These are phyloP conservation scores for Syncephalis plumigaleata DNA, from an alignment of 371 early-diverging fungal species.

Conservation along the genomic window DNA sequence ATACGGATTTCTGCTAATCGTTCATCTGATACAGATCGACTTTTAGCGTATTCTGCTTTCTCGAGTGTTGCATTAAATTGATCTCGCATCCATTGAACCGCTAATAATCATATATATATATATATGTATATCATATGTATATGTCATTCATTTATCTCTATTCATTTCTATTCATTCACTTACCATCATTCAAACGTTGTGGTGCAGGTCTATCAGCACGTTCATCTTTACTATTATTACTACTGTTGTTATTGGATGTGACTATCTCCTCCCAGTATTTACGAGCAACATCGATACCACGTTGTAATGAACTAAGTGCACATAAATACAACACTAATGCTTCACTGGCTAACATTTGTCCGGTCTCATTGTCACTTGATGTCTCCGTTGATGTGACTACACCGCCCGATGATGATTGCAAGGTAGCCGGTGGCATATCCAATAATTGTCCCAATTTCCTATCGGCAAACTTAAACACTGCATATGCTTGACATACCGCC, in stretches of 20 bases:
- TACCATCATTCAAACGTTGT: constrained; percentile 23
- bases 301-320: constrained; percentile 52
- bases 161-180: background rate
- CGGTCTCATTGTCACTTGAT: background rate
- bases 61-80: constrained; percentile 76
- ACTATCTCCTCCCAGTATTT: constrained; percentile 34
- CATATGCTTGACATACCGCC: constrained; percentile 40
- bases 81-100: constrained; percentile 76
- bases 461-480: constrained; percentile 38
- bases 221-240: constrained; percentile 11
- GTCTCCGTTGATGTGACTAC: background rate
- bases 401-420: constrained; percentile 1
- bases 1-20: constrained; percentile 22
- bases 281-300: constrained; percentile 50
- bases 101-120: constrained; percentile 3
- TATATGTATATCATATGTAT: no score
- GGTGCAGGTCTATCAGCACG: constrained; percentile 15
- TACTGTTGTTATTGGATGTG: constrained; percentile 3
- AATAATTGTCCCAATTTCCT: constrained; percentile 23
- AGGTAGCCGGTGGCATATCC: constrained; percentile 6
- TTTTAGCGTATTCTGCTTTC: constrained; percentile 43
- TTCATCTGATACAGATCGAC: constrained; percentile 20
- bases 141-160: background rate
- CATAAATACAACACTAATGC: constrained; percentile 56
- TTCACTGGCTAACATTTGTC: constrained; percentile 18